phyloP scores from a whole-genome alignment of 2,329 filamentous ascomycete species.

The Ascochyta clinopodiicola region DNA sequence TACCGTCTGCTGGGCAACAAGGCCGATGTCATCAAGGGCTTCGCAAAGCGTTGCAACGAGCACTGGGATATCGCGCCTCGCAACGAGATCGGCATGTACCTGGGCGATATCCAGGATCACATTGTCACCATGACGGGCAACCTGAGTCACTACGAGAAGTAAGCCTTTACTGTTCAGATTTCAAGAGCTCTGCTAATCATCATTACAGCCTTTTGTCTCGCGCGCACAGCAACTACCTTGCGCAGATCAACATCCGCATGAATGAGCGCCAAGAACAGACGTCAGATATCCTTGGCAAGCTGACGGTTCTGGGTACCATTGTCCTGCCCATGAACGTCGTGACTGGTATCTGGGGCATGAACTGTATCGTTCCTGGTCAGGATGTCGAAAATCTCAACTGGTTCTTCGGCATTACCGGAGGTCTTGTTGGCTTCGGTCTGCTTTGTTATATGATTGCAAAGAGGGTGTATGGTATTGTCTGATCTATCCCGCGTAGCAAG shows the following conservation, averaged over 20 bases:
- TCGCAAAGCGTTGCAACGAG: conserved; percentile 97
- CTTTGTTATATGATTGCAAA: conserved; percentile 83
- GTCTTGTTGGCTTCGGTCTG: conserved; percentile 78
- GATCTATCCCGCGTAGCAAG: too few relatives aligned
- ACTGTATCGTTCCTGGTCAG: conserved; percentile 88
- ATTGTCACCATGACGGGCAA: conserved; percentile 99
- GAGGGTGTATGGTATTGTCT: conserved; percentile 58
- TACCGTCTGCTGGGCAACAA: conserved; percentile 95
- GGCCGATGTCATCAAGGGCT: conserved; percentile 98
- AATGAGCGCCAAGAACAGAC: conserved; percentile 97
- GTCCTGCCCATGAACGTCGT: conserved; percentile 99
- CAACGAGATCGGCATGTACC: conserved; percentile 94
- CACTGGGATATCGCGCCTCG: conserved; percentile 95
- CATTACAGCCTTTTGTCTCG: conserved; percentile 77
- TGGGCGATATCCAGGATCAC: conserved; percentile 98
- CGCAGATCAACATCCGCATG: conserved; percentile 98
- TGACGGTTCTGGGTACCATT: conserved; percentile 95
- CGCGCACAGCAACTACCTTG: conserved; percentile 96
- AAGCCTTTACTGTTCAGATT: conserved; percentile 45
- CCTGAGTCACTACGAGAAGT: conserved; percentile 95
- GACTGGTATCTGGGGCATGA: conserved; percentile 98
- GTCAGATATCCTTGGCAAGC: conserved; percentile 89
- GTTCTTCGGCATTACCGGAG: conserved; percentile 69
- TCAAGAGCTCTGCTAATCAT: conserved; percentile 19
- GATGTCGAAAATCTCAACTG: conserved; percentile 71